These are phyloP conservation scores for Xylaria sp. DNA, from an alignment of 495 filamentous ascomycete genomes.

Conservation along the genomic window DNA sequence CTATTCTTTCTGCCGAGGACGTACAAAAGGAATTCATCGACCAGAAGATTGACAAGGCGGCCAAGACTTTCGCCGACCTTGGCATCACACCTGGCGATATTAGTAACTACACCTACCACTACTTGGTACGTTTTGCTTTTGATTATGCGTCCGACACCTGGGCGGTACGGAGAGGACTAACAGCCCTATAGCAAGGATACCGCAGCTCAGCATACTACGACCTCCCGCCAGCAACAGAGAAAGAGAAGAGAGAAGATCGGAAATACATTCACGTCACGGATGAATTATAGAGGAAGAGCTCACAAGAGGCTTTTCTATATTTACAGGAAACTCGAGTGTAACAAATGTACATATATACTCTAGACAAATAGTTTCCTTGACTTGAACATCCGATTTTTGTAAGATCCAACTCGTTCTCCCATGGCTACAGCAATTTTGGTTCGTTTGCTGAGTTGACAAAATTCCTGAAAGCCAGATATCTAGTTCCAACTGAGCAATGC, in stretches of 20 bases:
- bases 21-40: slow-evolving; percentile 94
- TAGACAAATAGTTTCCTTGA: slow-evolving; percentile 41
- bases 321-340: slow-evolving; percentile 22
- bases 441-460: background rate
- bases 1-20: slow-evolving; percentile 79
- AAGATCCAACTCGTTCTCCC: background rate
- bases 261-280: slow-evolving; percentile 96
- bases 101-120: slow-evolving; percentile 83
- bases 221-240: slow-evolving; percentile 90
- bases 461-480: background rate
- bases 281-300: slow-evolving; percentile 62
- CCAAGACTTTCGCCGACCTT: slow-evolving; percentile 95
- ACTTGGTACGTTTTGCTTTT: slow-evolving; percentile 71
- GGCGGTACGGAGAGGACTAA: slow-evolving; percentile 36
- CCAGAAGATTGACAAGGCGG: slow-evolving; percentile 86
- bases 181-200: slow-evolving; percentile 72
- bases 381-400: slow-evolving; percentile 28
- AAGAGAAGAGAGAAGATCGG: slow-evolving; percentile 91
- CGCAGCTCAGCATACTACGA: slow-evolving; percentile 86
- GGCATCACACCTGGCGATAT: slow-evolving; percentile 86
- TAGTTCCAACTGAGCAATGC: background rate
- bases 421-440: background rate
- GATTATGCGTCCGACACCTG: background rate
- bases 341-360: slow-evolving; percentile 53
- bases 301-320: slow-evolving; percentile 25